These are phyloP conservation scores for Candida verbasci DNA, from an alignment of 805 yeast genomes.

Conservation along the genomic window DNA sequence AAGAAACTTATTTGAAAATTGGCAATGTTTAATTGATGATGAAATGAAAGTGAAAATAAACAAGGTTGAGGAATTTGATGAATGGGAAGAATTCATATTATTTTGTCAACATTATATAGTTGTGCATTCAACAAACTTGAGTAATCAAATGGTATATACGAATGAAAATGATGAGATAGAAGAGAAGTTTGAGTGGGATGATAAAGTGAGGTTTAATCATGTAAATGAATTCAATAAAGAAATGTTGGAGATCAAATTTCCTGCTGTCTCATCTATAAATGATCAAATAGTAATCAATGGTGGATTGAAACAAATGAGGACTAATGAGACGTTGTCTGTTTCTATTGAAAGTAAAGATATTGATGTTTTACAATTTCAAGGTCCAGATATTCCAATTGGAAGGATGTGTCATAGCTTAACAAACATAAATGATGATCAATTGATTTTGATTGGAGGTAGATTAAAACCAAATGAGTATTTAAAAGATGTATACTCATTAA, in stretches of 20 bases:
- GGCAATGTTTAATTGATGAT: constrained; percentile 43
- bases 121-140: constrained; percentile 55
- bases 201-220: background rate
- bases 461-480: constrained; percentile 49
- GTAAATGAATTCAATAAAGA: constrained; percentile 7
- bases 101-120: constrained; percentile 74
- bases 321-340: constrained; percentile 10
- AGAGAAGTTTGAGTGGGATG: constrained; percentile 1
- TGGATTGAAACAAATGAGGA: constrained; percentile 32
- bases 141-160: constrained; percentile 12
- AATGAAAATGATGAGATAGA: constrained; percentile 3
- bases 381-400: constrained; percentile 20
- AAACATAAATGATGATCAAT: constrained; percentile 17
- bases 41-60: constrained; percentile 39
- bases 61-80: constrained; percentile 68
- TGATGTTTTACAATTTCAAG: constrained; percentile 21
- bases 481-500: constrained; percentile 23
- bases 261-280: constrained; percentile 26
- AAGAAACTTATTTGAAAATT: constrained; percentile 52
- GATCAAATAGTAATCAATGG: constrained; percentile 33
- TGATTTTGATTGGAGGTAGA: constrained; percentile 63
- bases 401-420: constrained; percentile 60
- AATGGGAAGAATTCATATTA: constrained; percentile 74
- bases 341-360: constrained; percentile 34
- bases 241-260: constrained; percentile 35